Percentiles rank a stretch among this genome's conserved stretches.
Conservation (phyloP, 2,329 filamentous ascomycete species). For the Cladosporium colombiae region DNA sequence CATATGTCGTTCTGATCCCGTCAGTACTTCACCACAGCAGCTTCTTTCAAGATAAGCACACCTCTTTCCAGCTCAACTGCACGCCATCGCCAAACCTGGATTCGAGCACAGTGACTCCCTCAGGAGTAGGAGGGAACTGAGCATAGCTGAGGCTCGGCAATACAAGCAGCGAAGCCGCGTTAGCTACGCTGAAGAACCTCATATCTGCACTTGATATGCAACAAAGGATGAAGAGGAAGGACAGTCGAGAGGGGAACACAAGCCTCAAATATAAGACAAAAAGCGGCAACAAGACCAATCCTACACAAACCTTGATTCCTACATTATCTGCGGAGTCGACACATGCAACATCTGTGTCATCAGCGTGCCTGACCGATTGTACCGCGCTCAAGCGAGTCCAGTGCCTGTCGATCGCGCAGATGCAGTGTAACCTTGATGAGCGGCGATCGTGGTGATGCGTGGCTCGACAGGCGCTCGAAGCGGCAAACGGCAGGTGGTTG, state of each 20-base stretch:
- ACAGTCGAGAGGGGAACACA: background rate
- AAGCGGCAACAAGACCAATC: background rate
- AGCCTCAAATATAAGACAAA: background rate
- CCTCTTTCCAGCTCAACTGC: constrained; percentile 50
- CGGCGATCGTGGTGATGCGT: background rate
- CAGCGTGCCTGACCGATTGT: background rate
- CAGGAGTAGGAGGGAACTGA: constrained; percentile 44
- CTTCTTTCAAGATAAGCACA: constrained; percentile 25
- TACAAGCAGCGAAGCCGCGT: constrained; percentile 14
- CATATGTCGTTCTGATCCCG: constrained; percentile 38
- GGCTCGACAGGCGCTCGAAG: background rate
- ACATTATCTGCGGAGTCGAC: background rate
- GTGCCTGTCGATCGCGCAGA: constrained; percentile 14
- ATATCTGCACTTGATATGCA: background rate
- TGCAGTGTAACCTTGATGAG: constrained; percentile 9
- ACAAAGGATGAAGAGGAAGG: background rate
- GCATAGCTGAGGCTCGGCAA: constrained; percentile 10
- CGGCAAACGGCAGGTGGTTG: constrained; percentile 15
- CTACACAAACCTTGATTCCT: constrained; percentile 1
- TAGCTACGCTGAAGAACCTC: background rate
- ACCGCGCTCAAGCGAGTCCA: background rate
- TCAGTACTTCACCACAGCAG: background rate
- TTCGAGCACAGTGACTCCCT: constrained; percentile 44
- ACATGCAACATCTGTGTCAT: constrained; percentile 9
- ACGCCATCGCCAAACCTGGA: constrained; percentile 48